These are phyloP conservation scores for Metarhizium sp. DNA, from an alignment of 2,329 filamentous ascomycete species.

Conservation along the genomic window DNA sequence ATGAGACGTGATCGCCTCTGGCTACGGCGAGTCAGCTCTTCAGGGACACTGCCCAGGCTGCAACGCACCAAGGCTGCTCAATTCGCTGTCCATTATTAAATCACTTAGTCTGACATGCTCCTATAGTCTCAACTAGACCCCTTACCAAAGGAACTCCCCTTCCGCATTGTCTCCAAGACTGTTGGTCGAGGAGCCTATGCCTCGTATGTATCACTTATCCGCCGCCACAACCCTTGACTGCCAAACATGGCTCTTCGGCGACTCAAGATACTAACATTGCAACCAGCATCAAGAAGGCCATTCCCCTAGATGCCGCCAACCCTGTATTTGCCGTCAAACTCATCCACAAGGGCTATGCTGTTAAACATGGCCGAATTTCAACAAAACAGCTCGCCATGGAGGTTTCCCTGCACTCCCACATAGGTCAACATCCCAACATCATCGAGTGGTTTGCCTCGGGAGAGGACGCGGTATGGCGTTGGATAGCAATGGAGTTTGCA, in stretches of 20 bases:
- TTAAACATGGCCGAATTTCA: slow-evolving; percentile 78
- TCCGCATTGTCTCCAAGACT: slow-evolving; percentile 90
- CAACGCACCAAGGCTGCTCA: neutral
- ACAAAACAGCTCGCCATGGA: slow-evolving; percentile 88
- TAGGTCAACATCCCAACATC: slow-evolving; percentile 84
- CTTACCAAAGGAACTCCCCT: slow-evolving; percentile 75
- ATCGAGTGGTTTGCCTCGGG: slow-evolving; percentile 87
- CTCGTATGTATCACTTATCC: slow-evolving; percentile 47
- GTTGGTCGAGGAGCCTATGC: slow-evolving; percentile 96
- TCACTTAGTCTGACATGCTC: neutral
- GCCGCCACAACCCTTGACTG: slow-evolving; percentile 15
- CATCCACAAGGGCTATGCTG: slow-evolving; percentile 94
- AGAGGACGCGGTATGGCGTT: slow-evolving; percentile 80
- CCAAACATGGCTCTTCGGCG: neutral
- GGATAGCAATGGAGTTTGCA: slow-evolving; percentile 97
- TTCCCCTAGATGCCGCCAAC: slow-evolving; percentile 55
- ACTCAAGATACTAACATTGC: slow-evolving; percentile 6
- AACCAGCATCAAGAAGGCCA: slow-evolving; percentile 81
- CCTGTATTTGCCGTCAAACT: slow-evolving; percentile 97
- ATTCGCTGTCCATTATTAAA: neutral
- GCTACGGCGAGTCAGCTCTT: neutral
- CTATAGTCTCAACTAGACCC: slow-evolving; percentile 77
- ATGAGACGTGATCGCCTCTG: neutral
- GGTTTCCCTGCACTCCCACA: slow-evolving; percentile 78
- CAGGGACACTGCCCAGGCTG: neutral